Base-by-base conservation (phyloP, 257 asterid species). In the Nicotiana tomentosiformis region DNA sequence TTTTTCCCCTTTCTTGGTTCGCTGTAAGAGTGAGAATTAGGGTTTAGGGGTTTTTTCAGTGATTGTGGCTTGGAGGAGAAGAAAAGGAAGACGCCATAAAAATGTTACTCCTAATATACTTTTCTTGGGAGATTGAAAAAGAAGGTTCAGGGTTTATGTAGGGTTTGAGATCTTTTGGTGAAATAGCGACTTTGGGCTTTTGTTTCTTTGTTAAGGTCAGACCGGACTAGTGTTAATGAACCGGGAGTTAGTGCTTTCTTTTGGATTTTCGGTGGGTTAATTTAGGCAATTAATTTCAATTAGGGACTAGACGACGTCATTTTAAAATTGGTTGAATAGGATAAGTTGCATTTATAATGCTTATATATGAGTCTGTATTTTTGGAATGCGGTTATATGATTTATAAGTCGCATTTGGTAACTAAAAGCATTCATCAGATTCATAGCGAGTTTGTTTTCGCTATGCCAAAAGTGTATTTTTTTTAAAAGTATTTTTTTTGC, bases 71-170 rank as follows among this genome's bases (percentile, higher is more conserved):
- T 70, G 74, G 51, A 33, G 77, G 26, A 62, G 77, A 80, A 80
- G 77, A 60, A 69, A 78, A 10, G 56, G 77, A 20, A 1, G 82
- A 29, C 61, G 82, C 82, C 60, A 20, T 76, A 55, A 20, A 14
- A 55, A 49, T 43, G 18, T 58, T 18, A 46, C 5, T 32, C 33
- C 32, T 30, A 30, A 30, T 30, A 30, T 30, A 30, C 8, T 67
- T 37, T 32, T 29, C 26, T n/a, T 77, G 17, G 20, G 49, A 56
- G 65, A 62, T 81, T 49, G 82, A 17, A 32, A 9, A 35, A 68
- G 74, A 86, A 82, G 84, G 66, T 78, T 30, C 84, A 66, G 88
- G 91, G 91, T 83, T 88, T 88, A 84, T 69, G 88, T 86, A 86
- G 91, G 89, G 91, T 84, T 88, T 86, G 78, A 55, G 74, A 56